Base-by-base conservation (phyloP, 768 basidiomycete species). In the Omphalotus guepiniiformis region DNA sequence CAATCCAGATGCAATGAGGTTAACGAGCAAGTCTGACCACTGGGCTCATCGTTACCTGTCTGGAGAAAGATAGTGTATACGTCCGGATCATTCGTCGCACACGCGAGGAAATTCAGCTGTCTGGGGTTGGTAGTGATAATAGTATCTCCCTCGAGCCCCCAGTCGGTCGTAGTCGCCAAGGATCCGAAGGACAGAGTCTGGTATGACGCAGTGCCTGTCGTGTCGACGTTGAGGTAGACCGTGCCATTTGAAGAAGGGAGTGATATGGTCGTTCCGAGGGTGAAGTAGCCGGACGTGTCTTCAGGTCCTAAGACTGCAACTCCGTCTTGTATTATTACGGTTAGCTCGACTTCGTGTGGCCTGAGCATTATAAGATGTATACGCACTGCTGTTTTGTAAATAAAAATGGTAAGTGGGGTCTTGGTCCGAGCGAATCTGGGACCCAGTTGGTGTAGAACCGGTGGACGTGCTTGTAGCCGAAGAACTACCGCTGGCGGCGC, bases 71-170 rank as follows among this genome's bases (percentile, higher is more conserved):
- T 55, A 46, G 70, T 60, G 53, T 72, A 81, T 47, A 72, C 62
- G 8, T 62, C 63, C 3, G 71, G 38, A 25, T 64, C 63, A 52
- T 57, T 71, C 21, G 72, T 72, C 13, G 71, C 55, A 55, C 78
- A 80, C 6, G 74, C 76, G 21, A 79, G 59, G 63, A 79, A 81
- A 58, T 79, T 80, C 43, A 78, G 67, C 58, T 76, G 71, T 28
- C 75, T 63, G 18, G 75, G 78, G 48, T 56, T 61, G 4, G 72
- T 76, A 21, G 72, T 78, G 57, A 81, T 76, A 56, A 80, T 79
- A 12, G 79, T 78, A 53, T 81, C 79, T 9, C 78, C 78, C 58
- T 79, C 77, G 29, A 81, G 67, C 28, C 69, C 75, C 78, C 79
- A 80, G 54, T 77, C 67, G 6, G 73, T 75, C 16, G 78, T 79